Evolutionary conservation across 2,329 filamentous ascomycete species (phyloP).

Genomic region (Fonsecaea nubica): DNA sequence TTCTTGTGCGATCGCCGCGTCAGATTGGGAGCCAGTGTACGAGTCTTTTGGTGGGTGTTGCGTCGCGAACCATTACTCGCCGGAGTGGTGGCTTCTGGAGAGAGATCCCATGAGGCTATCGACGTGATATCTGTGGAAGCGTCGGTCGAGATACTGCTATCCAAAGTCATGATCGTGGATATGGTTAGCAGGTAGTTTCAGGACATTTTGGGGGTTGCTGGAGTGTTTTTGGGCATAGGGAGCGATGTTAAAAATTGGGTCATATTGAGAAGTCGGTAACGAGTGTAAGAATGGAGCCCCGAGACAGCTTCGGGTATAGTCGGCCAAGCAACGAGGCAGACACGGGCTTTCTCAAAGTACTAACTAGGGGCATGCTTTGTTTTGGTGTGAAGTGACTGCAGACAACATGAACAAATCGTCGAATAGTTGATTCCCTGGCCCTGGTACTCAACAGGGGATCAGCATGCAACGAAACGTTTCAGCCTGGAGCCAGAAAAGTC

Average conservation of each 20-base stretch:
- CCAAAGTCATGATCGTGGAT: slow-evolving; percentile 28
- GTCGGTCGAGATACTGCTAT: slow-evolving; percentile 19
- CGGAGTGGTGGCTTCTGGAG: slow-evolving; percentile 21
- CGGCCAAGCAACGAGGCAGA: slow-evolving; percentile 35
- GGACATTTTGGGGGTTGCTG: slow-evolving; percentile 17
- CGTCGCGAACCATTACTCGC: slow-evolving; percentile 11
- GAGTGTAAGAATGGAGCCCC: slow-evolving; percentile 21
- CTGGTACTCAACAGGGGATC: slow-evolving; percentile 1
- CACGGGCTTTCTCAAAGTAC: slow-evolving; percentile 14
- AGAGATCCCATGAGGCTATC: slow-evolving; percentile 29
- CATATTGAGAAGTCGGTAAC: slow-evolving; percentile 12
- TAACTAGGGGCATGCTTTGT: slow-evolving; percentile 8
- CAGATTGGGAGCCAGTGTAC: slow-evolving; percentile 40
- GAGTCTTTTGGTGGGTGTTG: slow-evolving; percentile 26
- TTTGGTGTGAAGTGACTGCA: slow-evolving; percentile 10
- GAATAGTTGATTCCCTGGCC: background rate
- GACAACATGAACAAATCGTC: slow-evolving; percentile 9
- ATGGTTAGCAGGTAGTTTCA: slow-evolving; percentile 10
- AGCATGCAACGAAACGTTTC: slow-evolving; percentile 30
- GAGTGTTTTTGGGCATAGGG: slow-evolving; percentile 6
- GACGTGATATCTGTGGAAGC: slow-evolving; percentile 22
- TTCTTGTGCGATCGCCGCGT: slow-evolving; percentile 48
- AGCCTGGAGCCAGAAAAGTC: slow-evolving; percentile 28
- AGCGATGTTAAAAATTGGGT: slow-evolving; percentile 14
- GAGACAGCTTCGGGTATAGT: slow-evolving; percentile 30